These are phyloP conservation scores for Delphinella strobiligena DNA, from an alignment of 2,329 filamentous ascomycete genomes.

Conservation along the genomic window DNA sequence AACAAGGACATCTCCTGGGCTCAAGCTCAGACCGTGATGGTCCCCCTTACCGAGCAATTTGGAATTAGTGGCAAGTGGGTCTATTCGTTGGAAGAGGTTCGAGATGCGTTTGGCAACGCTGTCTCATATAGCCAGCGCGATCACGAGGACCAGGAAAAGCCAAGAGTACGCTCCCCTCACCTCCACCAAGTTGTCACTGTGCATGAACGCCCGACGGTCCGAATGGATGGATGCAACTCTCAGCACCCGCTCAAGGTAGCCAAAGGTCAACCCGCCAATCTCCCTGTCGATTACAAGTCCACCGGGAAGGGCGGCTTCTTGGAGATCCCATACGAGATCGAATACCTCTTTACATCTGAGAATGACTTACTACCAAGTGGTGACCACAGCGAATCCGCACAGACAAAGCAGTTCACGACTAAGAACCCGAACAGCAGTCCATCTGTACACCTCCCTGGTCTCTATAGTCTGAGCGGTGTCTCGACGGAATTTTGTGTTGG, in stretches of 20 bases:
- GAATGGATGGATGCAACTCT: constrained; percentile 63
- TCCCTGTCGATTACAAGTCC: constrained; percentile 62
- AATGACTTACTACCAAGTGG: constrained; percentile 56
- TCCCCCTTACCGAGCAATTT: constrained; percentile 85
- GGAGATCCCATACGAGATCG: constrained; percentile 58
- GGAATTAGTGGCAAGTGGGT: constrained; percentile 68
- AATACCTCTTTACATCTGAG: constrained; percentile 72
- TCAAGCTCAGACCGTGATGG: constrained; percentile 57
- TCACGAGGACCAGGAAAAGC: constrained; percentile 44
- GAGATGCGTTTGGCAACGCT: constrained; percentile 79
- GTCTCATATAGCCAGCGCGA: constrained; percentile 62
- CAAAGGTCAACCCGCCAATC: constrained; percentile 52
- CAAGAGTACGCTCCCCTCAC: constrained; percentile 33
- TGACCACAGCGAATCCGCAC: constrained; percentile 51
- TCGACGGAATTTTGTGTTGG: constrained; percentile 72
- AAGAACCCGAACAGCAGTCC: constrained; percentile 52
- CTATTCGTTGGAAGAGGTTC: constrained; percentile 83
- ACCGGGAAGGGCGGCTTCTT: constrained; percentile 44
- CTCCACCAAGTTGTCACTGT: constrained; percentile 71
- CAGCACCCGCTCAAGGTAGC: constrained; percentile 74
- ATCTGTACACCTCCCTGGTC: constrained; percentile 60
- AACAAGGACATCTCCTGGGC: constrained; percentile 72
- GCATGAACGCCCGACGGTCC: constrained; percentile 69
- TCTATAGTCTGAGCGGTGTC: constrained; percentile 75
- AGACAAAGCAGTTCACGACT: constrained; percentile 46